Evolutionary conservation across 768 basidiomycete species (phyloP), one percentile per base, ranked within the genome.

Genomic region (Lactifluus volemus): DNA sequence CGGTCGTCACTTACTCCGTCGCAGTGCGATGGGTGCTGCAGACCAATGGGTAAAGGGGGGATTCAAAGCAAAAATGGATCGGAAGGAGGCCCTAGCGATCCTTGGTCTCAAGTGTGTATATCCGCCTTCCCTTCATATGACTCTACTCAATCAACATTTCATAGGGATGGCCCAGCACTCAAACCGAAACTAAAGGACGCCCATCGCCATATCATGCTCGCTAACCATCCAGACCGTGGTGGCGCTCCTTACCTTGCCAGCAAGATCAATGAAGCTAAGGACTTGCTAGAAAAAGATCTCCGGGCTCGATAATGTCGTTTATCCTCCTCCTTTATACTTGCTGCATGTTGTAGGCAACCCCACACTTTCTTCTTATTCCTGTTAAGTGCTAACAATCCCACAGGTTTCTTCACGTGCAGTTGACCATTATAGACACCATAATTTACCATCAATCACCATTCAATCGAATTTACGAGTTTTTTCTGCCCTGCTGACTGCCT

Each of bases 211-310:
- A 90, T 99, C 67, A 99, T 99, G 97, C 81, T 98, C 53, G 90
- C 93, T 32, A 99, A 99, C 75, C 97, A 99, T 76, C 97, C 97
- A 11, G 97, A 99, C 78, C 81, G 97, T 63, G 97, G 97, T 38
- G 97, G 97, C 34, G 91, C 94, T n/a, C 97, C 97, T 7, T 99
- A 98, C 74, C 76, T 98, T 53, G 95, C 97, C 12, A 94, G 92
- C 69, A 98, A 99, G 80, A 96, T 98, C 64, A 99, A 99, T 73
- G 97, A 99, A 70, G 97, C 96, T 0, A 98, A 97, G 71, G 96
- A 93, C 68, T 65, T 96, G 59, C 73, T 97, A 50, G 94, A 97
- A 38, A 91, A 88, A 71, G 79, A 79, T n/a, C 85, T 87, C 53
- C 80, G 80, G 55, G 81, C 77, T 67, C 61, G 70, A 63, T 72